Evolutionary conservation across 176 grass and related monocot species (phyloP).

Genomic region (Avena sativa): DNA sequence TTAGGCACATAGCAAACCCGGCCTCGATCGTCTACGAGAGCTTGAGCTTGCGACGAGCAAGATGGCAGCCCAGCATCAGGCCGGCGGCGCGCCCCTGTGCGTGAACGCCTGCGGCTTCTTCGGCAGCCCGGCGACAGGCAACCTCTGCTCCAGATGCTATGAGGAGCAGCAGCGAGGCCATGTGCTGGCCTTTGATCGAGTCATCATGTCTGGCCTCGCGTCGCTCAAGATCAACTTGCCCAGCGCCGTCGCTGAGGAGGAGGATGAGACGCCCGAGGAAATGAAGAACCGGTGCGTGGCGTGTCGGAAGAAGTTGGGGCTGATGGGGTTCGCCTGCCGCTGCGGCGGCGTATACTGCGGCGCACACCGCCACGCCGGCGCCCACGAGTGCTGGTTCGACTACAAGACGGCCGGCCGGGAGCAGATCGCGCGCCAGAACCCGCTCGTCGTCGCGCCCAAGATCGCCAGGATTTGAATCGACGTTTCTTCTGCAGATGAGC

Average conservation of each 20-base stretch:
- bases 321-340: background rate
- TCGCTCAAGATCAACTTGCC: background rate
- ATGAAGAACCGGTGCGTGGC: background rate
- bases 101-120: conserved; percentile 29
- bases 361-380: background rate
- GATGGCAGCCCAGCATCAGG: too few species aligned
- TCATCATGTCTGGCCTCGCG: background rate
- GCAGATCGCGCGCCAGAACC: background rate
- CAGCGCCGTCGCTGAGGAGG: too few species aligned
- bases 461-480: background rate
- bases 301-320: background rate
- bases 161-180: too few species aligned
- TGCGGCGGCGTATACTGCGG: background rate
- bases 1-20: too few species aligned
- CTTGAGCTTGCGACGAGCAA: too few species aligned
- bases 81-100: background rate
- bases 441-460: background rate
- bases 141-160: background rate
- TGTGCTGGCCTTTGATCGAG: background rate
- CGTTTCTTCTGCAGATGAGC: too few species aligned
- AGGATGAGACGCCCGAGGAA: background rate
- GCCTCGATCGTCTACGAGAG: too few species aligned
- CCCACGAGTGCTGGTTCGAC: background rate
- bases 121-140: background rate
- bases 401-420: background rate